These are phyloP conservation scores for Phytophthora sp. DNA, from an alignment of 352 stramenopile species.

Conservation along the genomic window DNA sequence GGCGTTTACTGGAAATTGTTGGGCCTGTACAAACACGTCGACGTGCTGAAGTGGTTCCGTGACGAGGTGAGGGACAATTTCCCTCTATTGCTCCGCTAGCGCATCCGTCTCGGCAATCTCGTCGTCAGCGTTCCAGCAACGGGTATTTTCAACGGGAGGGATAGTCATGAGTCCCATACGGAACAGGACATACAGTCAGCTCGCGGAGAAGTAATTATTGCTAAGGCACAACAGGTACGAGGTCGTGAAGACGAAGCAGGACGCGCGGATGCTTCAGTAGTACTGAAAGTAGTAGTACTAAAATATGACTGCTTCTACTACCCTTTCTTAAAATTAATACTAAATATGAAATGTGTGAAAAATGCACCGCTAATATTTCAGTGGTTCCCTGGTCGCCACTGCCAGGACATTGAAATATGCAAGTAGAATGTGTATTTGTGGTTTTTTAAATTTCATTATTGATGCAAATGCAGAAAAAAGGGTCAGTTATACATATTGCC, in stretches of 20 bases:
- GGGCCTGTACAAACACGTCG: slow-evolving; percentile 12
- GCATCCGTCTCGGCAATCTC: slow-evolving; percentile 4
- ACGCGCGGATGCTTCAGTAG: background rate
- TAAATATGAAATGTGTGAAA: no score
- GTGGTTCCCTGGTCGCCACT: no score
- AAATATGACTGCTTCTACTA: no score
- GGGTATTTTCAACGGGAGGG: background rate
- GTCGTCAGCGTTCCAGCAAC: background rate
- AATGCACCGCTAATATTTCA: no score
- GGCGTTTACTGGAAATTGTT: slow-evolving; percentile 11
- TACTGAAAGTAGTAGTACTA: background rate
- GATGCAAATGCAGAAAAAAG: no score
- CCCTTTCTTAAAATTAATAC: no score
- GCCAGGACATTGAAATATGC: no score
- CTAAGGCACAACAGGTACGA: background rate
- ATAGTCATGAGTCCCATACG: background rate
- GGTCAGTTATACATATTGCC: no score
- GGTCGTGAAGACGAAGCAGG: background rate
- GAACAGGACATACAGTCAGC: background rate
- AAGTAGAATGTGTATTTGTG: no score
- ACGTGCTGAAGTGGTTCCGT: slow-evolving; percentile 14
- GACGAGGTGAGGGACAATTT: background rate
- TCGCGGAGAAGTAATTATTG: background rate
- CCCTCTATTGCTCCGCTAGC: background rate
- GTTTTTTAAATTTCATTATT: no score